Percentiles rank a stretch among this genome's conserved stretches.
Evolutionary conservation across 2,329 filamentous ascomycete genomes (phyloP).

Genomic region (Chaetomium sp.): DNA sequence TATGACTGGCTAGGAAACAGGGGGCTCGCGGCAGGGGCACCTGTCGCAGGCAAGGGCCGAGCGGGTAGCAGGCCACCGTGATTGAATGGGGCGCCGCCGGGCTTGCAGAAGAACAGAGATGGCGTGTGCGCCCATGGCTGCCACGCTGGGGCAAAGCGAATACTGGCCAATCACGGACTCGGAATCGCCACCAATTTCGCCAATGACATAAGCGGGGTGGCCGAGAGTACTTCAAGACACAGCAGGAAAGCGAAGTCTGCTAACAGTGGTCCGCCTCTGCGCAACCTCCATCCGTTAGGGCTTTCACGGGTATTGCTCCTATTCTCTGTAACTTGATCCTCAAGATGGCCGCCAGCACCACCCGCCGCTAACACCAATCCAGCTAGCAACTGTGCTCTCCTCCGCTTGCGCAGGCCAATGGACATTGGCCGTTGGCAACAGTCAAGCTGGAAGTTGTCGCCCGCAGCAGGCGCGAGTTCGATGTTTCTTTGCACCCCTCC

Average conservation of each 20-base stretch:
- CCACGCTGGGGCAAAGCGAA: constrained; percentile 12
- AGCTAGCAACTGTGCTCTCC: constrained; percentile 17
- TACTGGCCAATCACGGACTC: constrained; percentile 15
- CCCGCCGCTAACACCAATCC: constrained; percentile 13
- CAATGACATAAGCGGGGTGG: constrained; percentile 17
- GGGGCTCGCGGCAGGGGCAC: constrained; percentile 18
- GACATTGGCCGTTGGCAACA: not conserved
- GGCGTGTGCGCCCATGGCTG: constrained; percentile 14
- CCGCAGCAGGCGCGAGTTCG: not conserved
- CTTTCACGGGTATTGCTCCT: not conserved
- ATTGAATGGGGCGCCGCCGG: constrained; percentile 20
- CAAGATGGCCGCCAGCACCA: constrained; percentile 18
- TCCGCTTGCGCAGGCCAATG: constrained; percentile 18
- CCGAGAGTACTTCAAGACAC: not conserved
- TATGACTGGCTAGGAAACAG: constrained; percentile 19
- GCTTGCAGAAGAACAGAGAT: constrained; percentile 13
- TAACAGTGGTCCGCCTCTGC: not conserved
- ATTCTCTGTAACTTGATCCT: not conserved
- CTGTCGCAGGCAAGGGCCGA: constrained; percentile 21
- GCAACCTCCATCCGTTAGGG: not conserved
- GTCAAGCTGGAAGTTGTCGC: not conserved
- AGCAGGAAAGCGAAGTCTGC: not conserved
- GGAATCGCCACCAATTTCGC: constrained; percentile 2
- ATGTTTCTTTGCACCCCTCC: no score
- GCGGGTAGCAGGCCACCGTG: constrained; percentile 26